Base-by-base conservation (phyloP, 2,329 filamentous ascomycete genomes). In the Didymosphaeria variabile region DNA sequence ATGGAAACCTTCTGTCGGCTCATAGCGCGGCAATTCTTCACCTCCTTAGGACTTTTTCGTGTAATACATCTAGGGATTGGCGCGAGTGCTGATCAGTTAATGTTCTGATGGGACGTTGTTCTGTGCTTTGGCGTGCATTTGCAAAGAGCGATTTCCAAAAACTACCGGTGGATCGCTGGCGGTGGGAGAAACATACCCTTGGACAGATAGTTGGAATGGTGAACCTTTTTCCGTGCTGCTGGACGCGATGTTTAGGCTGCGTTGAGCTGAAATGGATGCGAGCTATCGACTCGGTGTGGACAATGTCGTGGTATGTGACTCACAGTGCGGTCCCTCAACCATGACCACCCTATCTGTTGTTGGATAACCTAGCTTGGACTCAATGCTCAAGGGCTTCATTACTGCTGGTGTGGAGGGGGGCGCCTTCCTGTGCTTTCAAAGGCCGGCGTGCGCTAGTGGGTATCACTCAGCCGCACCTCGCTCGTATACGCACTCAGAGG, bases 131-230 rank as follows among this genome's bases (percentile, higher is more conserved):
- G 47, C 21, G 34, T 52, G 47, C 46, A 58, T 52, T 19, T 52
- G 47, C 26, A 32, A 9, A n/a, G 47, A 45, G 38, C 23, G 34
- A 44, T 12, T 23, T 31, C 17, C 13, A 15, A 45, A 55, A 45
- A 40, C 23, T 9, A 44, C 7, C 32, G 21, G 21, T 29, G 36
- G 46, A 44, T 38, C 2, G 13, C 29, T 26, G n/a, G 17, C 13
- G 29, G 29, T 19, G 5, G 38, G 29, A 53, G 56, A 44, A 34
- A 29, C 56, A 58, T 58, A 58, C 47, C 56, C 56, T 51, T 45
- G 53, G 21, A 10, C 45, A 42, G 21, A 46, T 49, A 50, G 23
- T 21, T 47, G 34, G 44, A 47, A 57, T 26, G 19, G 13, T 49
- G 55, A 49, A 58, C 12, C 29, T 36, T 58, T 51, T 49, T 38